Percentiles rank a stretch among this genome's conserved stretches.
Conservation (phyloP, 805 yeast species). For the Priceomyces medius region DNA sequence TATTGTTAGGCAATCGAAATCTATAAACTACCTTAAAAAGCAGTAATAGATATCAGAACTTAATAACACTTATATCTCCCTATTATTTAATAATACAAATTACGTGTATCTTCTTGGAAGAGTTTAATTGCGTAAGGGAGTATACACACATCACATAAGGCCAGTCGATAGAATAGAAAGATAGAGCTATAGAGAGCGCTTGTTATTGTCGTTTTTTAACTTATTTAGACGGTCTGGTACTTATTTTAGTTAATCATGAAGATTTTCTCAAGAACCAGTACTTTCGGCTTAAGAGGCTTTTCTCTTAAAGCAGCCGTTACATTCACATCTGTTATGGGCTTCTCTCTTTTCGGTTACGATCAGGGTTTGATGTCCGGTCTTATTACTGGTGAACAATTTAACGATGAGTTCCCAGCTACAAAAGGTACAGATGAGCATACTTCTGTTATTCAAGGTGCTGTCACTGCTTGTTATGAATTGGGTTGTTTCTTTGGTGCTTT, state of each 20-base stretch:
- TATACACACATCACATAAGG: too few species aligned
- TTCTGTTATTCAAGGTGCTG: slow-evolving; percentile 62
- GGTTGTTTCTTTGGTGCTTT: slow-evolving; percentile 55
- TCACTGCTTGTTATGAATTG: slow-evolving; percentile 61
- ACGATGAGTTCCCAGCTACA: slow-evolving; percentile 40
- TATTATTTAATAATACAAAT: too few species aligned
- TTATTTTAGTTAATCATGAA: not conserved
- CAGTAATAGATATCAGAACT: too few species aligned
- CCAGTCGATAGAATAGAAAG: not conserved
- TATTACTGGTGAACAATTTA: slow-evolving; percentile 38
- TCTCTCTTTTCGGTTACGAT: slow-evolving; percentile 34
- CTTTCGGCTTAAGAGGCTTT: slow-evolving; percentile 58
- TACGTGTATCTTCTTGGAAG: too few species aligned
- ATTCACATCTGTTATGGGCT: slow-evolving; percentile 28
- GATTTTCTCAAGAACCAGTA: slow-evolving; percentile 42
- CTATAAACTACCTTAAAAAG: too few species aligned
- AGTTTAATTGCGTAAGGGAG: too few species aligned
- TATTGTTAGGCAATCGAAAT: too few species aligned
- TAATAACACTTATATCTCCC: too few species aligned
- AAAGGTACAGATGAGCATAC: slow-evolving; percentile 28
- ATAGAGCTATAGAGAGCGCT: not conserved
- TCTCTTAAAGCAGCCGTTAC: slow-evolving; percentile 34
- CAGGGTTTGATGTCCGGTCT: slow-evolving; percentile 48
- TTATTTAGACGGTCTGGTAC: too few species aligned
- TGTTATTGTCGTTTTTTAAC: not conserved